Evolutionary conservation across 1,284 basidiomycete genomes (phyloP), one percentile per base, ranked within the genome.

Genomic region (Ganoderma boninense): DNA sequence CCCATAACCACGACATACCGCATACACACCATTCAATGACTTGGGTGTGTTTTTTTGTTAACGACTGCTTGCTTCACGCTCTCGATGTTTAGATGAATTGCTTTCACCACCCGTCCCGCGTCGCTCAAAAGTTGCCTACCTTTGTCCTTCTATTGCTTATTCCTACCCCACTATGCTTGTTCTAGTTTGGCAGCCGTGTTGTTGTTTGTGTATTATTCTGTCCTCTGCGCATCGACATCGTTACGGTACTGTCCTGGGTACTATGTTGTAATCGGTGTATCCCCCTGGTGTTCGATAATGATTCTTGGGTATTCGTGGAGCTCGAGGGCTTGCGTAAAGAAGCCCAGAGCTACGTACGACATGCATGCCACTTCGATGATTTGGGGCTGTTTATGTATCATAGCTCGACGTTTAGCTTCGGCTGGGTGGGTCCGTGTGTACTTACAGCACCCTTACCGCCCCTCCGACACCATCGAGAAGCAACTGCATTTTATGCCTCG

Each of bases 41-140:
- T 13, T 20, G 8, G 46, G 6, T 49, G 32, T 2, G 2, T 38
- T 32, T 59, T 38, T 38, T 35, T 38, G 29, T 29, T 26, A 56
- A 38, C 2, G 3, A 5, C 8, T 16, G 38, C 38, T 42, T 62
- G 23, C 26, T 57, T 10, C 32, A 65, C 40, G 64, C 64, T 65
- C 38, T 65, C 64, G 64, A 40, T 20, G 8, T 40, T 32, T 32
- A 32, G 2, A 32, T 32, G 29, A 32, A 2, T 32, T 43, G 64
- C 64, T 65, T 23, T 62, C 40, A 40, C 40, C 29, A 32, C 40
- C 10, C 11, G n/a, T 8, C 23, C 38, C 46, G n/a, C n/a, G 3
- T 40, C 59, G 56, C 32, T 35, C 18, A 57, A 57, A 57, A 57
- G 54, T 57, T 57, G 54, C 29, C 29, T 56, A 32, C 18, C 23